Evolutionary conservation across 129 eudicot species (phyloP).

Genomic region (Silybum marianum): DNA sequence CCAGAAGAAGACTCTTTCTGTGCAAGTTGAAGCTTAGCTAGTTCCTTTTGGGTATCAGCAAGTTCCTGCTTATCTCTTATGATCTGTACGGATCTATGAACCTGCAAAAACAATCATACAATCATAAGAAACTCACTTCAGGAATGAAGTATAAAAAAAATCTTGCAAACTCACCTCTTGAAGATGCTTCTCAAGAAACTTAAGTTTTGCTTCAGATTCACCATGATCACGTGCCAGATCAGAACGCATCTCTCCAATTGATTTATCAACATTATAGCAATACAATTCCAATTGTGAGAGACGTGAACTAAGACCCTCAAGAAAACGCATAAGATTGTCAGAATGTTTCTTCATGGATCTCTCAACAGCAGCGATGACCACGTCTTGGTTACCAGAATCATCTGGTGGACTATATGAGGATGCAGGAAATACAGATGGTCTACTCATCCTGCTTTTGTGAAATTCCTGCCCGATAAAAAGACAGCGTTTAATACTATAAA

Average conservation of each 20-base stretch:
- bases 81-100: conserved; percentile 85
- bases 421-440: conserved; percentile 61
- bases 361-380: conserved; percentile 60
- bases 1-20: conserved; percentile 61
- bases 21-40: conserved; percentile 79
- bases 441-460: conserved; percentile 78
- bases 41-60: conserved; percentile 84
- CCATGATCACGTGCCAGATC: conserved; percentile 72
- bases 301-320: conserved; percentile 87
- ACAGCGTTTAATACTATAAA: neutral
- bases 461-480: conserved; percentile 55
- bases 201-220: conserved; percentile 71
- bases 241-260: conserved; percentile 80
- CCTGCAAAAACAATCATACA: conserved; percentile 45
- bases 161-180: conserved; percentile 61
- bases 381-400: conserved; percentile 68
- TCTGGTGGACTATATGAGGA: conserved; percentile 73
- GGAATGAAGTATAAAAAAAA: neutral
- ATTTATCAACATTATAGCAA: conserved; percentile 90
- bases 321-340: conserved; percentile 84
- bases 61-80: conserved; percentile 91
- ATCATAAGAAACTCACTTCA: neutral
- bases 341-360: conserved; percentile 76
- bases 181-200: conserved; percentile 76
- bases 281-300: conserved; percentile 80